Evolutionary conservation across 495 filamentous ascomycete species (phyloP).

Genomic region (Penicillium bovifimosum): DNA sequence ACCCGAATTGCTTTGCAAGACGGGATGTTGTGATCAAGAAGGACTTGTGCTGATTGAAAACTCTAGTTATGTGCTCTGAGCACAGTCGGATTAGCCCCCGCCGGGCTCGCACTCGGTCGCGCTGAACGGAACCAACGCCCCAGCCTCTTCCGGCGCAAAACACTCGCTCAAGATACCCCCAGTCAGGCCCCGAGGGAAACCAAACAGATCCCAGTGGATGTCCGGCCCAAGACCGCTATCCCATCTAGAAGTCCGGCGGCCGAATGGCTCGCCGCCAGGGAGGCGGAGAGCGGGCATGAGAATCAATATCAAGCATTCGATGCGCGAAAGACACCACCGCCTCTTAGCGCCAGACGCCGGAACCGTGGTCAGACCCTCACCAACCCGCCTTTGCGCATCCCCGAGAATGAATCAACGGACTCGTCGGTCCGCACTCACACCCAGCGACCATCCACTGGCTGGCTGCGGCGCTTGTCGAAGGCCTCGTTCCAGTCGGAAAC

Average conservation of each 20-base stretch:
- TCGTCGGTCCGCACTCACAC: conserved; percentile 32
- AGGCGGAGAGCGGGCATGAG: conserved; percentile 8
- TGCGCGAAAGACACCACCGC: conserved; percentile 32
- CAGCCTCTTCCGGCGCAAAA: conserved; percentile 26
- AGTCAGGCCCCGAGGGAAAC: conserved; percentile 7
- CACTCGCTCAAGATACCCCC: conserved; percentile 20
- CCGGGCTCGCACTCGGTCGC: conserved; percentile 59
- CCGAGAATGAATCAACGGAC: conserved; percentile 31
- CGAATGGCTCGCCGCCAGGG: conserved; percentile 5
- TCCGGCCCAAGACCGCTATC: conserved; percentile 24
- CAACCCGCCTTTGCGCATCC: conserved; percentile 26
- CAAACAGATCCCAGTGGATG: conserved; percentile 19
- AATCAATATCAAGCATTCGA: conserved; percentile 14
- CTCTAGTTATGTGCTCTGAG: conserved; percentile 63
- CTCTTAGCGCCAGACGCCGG: conserved; percentile 47
- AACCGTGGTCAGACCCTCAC: conserved; percentile 39
- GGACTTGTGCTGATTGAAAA: conserved; percentile 1
- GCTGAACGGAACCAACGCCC: conserved; percentile 37
- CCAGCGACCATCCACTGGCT: conserved; percentile 57
- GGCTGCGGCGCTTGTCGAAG: conserved; percentile 70
- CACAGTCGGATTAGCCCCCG: conserved; percentile 62
- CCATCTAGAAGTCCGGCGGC: conserved; percentile 13
- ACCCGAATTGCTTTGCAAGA: background rate
- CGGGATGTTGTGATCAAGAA: background rate
- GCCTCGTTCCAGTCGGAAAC: conserved; percentile 70